Evolutionary conservation across 2,329 filamentous ascomycete species (phyloP).

Genomic region (Penicillium griseofulvum): DNA sequence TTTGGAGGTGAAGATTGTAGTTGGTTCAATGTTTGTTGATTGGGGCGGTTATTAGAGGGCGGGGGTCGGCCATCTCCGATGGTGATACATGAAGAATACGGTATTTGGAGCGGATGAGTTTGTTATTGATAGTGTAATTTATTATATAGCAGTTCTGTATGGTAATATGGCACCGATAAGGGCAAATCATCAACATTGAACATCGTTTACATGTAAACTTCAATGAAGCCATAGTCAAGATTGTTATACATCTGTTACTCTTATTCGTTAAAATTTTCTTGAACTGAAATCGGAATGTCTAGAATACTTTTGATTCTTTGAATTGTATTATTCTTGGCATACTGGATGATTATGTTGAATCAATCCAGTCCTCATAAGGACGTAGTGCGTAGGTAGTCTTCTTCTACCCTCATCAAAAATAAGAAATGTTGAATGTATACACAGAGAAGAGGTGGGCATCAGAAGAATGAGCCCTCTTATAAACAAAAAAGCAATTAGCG

Average conservation of each 20-base stretch:
- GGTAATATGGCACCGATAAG: conserved; percentile 11
- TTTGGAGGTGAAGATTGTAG: background rate
- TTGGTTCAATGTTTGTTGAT: background rate
- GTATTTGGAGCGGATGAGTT: conserved; percentile 1
- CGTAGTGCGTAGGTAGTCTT: background rate
- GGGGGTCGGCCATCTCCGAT: conserved; percentile 30
- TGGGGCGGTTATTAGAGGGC: background rate
- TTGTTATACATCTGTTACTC: background rate
- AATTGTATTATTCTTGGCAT: conserved; percentile 1
- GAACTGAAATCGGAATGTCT: background rate
- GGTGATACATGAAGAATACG: background rate
- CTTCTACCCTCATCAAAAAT: background rate
- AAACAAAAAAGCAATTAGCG: conserved; percentile 9
- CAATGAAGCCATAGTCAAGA: background rate
- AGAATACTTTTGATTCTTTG: background rate
- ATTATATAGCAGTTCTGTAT: background rate
- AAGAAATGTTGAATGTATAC: conserved; percentile 35
- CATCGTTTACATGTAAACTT: no score
- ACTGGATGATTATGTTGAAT: conserved; percentile 11
- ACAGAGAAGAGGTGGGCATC: conserved; percentile 10
- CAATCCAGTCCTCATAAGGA: background rate
- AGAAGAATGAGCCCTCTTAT: conserved; percentile 9
- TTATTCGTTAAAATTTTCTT: background rate
- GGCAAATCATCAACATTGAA: background rate
- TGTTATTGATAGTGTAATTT: background rate